Evolutionary conservation across 371 early-diverging fungal genomes (phyloP).

Genomic region (Cokeromyces recurvatus): DNA sequence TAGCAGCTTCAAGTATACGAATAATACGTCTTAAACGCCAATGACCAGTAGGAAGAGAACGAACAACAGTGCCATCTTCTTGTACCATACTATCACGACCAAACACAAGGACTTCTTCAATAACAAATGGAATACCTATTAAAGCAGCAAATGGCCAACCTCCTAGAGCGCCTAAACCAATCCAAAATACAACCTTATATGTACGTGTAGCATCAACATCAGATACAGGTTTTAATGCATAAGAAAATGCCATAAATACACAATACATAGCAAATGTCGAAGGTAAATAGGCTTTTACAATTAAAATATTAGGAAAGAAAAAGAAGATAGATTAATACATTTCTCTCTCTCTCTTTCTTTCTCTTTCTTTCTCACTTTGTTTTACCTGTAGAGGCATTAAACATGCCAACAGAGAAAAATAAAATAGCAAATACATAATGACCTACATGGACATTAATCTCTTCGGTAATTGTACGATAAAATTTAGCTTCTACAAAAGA

Average conservation of each 20-base stretch:
- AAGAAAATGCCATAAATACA: slow-evolving; percentile 71
- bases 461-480: slow-evolving; percentile 57
- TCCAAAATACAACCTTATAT: slow-evolving; percentile 51
- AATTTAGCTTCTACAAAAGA: slow-evolving; percentile 74
- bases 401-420: slow-evolving; percentile 81
- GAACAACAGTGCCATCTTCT: slow-evolving; percentile 24
- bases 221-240: slow-evolving; percentile 51
- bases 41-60: slow-evolving; percentile 20
- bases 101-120: slow-evolving; percentile 67
- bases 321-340: too few relatives aligned
- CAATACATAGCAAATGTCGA: slow-evolving; percentile 91
- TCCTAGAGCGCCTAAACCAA: slow-evolving; percentile 66
- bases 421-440: slow-evolving; percentile 62
- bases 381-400: slow-evolving; percentile 70
- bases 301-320: not conserved
- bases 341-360: too few relatives aligned
- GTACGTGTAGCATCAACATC: slow-evolving; percentile 44
- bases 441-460: slow-evolving; percentile 65
- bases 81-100: slow-evolving; percentile 30
- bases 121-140: slow-evolving; percentile 71
- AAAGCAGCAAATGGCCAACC: slow-evolving; percentile 92
- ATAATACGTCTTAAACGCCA: slow-evolving; percentile 45
- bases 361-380: too few relatives aligned
- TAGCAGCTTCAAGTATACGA: slow-evolving; percentile 31
- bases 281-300: slow-evolving; percentile 74